These are phyloP conservation scores for Lenwebbia sp. DNA, from an alignment of 345 rosid genomes.

Conservation along the genomic window DNA sequence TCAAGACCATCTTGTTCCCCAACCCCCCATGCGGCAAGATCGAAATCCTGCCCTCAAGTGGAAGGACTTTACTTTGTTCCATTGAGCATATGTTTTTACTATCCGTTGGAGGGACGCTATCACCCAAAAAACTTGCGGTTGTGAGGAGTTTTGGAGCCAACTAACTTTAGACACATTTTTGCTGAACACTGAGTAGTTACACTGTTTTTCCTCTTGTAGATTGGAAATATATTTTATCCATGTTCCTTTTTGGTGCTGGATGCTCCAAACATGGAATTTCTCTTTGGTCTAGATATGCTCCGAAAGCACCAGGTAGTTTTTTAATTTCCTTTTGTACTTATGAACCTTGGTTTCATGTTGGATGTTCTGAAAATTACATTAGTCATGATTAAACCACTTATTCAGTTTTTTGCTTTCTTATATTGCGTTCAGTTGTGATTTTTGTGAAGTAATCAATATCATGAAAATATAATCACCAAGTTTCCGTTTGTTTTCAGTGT, in stretches of 20 bases:
- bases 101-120: background rate
- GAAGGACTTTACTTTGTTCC: background rate
- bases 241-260: constrained; percentile 93
- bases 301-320: constrained; percentile 93
- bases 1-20: background rate
- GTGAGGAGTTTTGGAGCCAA: background rate
- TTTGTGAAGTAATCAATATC: background rate
- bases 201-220: constrained; percentile 25
- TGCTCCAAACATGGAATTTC: constrained; percentile 92
- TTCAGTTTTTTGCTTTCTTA: background rate
- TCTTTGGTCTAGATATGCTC: constrained; percentile 98
- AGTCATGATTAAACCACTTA: background rate
- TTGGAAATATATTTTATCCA: constrained; percentile 79
- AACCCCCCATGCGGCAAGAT: background rate
- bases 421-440: background rate
- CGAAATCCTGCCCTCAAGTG: background rate
- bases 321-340: background rate
- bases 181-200: background rate
- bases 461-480: background rate
- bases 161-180: background rate
- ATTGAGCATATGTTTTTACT: background rate
- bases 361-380: background rate
- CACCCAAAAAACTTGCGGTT: background rate
- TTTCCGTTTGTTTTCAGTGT: constrained; percentile 38
- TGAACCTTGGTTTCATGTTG: background rate